These are phyloP conservation scores for Lachnellula arida DNA, from an alignment of 2,329 filamentous ascomycete species.

Conservation along the genomic window DNA sequence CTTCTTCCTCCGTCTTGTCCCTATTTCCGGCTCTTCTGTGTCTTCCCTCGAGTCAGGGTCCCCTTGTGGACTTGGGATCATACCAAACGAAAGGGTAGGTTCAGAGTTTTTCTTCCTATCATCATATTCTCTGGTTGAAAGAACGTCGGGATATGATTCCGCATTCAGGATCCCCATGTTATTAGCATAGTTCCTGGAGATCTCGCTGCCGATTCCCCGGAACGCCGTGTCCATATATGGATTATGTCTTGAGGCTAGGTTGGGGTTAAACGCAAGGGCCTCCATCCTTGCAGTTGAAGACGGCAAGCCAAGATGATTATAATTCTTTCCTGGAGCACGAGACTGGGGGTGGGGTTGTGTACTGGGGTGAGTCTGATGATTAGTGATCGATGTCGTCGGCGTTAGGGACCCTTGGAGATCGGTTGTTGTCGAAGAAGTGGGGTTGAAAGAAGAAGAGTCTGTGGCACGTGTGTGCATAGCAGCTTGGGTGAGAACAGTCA, in stretches of 20 bases:
- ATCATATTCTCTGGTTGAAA: slow-evolving; percentile 15
- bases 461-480: slow-evolving; percentile 18
- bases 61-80: slow-evolving; percentile 8
- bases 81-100: slow-evolving; percentile 23
- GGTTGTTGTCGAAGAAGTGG: background rate
- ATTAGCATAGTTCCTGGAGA: slow-evolving; percentile 12
- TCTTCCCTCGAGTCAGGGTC: slow-evolving; percentile 15
- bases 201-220: slow-evolving; percentile 12
- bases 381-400: slow-evolving; percentile 4
- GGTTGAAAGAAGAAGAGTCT: background rate
- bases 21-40: slow-evolving; percentile 21
- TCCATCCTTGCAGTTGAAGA: slow-evolving; percentile 18
- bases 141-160: slow-evolving; percentile 41
- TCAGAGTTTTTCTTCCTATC: slow-evolving; percentile 8
- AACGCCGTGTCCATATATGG: slow-evolving; percentile 17
- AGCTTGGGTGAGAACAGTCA: slow-evolving; percentile 26
- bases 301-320: slow-evolving; percentile 3
- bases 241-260: slow-evolving; percentile 3
- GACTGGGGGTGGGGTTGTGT: background rate
- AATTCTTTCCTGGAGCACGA: background rate
- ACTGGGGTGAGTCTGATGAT: slow-evolving; percentile 5
- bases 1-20: slow-evolving; percentile 33
- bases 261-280: slow-evolving; percentile 17
- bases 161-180: slow-evolving; percentile 40
- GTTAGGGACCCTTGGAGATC: background rate